Base-by-base conservation (phyloP, 192 early-diverging fungal genomes). In the Irineochytrium annulatum region DNA sequence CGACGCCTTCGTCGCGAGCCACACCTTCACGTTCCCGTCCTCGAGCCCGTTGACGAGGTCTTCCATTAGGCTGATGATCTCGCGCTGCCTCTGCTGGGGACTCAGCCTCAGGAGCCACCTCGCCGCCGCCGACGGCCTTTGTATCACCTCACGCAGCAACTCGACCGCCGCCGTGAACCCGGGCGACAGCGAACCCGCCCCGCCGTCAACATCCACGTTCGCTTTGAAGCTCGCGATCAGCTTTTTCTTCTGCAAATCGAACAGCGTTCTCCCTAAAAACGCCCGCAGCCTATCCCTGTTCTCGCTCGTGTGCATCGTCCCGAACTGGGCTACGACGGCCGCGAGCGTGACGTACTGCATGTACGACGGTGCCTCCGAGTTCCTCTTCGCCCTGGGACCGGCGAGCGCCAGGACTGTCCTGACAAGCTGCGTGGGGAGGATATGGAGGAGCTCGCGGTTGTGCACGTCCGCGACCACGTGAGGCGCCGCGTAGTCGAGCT, bases 1-100 rank as follows among this genome's bases (percentile, higher is more conserved):
- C 43, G 65, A 45, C 6, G 59, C 69, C 39, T 62, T 71, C 2
- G 43, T 43, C 17, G 69, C 44, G 28, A 71, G 17, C 57, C 57
- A 71, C 3, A 71, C 55, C 32, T 55, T 29, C 5, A 60, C 35
- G 27, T 20, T 24, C 28, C 55, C 65, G 17, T 71, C 57, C 2
- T 37, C 22, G 26, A 70, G 39, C 11, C 32, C 27, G 19, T 32
- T 33, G 13, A 22, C 1, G 1, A 70, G 56, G 26, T 51, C 60
- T 3, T 20, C 27, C 14, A 65, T 24, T 16, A 43, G 33, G 17
- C 17, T 24, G 1, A n/a, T 45, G n/a, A 65, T 19, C n/a, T 48
- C 59, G 4, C 17, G 34, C 26, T 17, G 8, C 22, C 6, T 24
- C 46, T 22, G 46, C 11, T 22, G 46, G 11, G 22, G 22, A 8